Conservation (phyloP, 2,329 filamentous ascomycete genomes). For the Trichophyton simii region DNA sequence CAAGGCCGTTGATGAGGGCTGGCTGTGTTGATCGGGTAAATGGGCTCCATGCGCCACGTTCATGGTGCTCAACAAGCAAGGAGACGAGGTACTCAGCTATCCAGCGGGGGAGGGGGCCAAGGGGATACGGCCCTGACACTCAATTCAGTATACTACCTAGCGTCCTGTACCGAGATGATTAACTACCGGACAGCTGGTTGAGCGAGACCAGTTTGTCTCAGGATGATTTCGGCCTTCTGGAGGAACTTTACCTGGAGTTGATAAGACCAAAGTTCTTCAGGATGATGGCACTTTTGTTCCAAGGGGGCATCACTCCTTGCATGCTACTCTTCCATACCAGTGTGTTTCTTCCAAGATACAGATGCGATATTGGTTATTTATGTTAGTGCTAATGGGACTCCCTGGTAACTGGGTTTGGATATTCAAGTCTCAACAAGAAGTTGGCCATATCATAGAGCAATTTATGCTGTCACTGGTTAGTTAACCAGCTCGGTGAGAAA, state of each 20-base stretch:
- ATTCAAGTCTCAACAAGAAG: background rate
- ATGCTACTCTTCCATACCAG: constrained; percentile 44
- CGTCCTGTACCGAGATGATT: constrained; percentile 40
- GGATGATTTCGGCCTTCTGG: constrained; percentile 30
- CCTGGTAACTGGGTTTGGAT: background rate
- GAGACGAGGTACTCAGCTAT: constrained; percentile 38
- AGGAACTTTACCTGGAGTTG: constrained; percentile 34
- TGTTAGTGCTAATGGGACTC: no score
- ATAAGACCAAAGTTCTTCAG: constrained; percentile 30
- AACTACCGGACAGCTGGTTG: constrained; percentile 30
- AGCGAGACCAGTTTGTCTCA: constrained; percentile 33
- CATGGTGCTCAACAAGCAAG: constrained; percentile 37
- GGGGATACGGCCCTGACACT: constrained; percentile 42
- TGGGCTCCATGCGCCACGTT: constrained; percentile 36
- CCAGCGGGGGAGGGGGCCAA: constrained; percentile 35
- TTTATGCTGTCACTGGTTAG: constrained; percentile 38
- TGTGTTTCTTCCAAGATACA: constrained; percentile 7
- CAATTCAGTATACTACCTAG: constrained; percentile 49
- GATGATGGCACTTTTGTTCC: constrained; percentile 24
- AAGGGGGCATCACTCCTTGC: constrained; percentile 45
- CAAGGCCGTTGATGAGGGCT: constrained; percentile 9
- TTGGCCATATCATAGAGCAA: constrained; percentile 44
- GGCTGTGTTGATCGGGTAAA: constrained; percentile 23
- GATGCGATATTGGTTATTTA: background rate
- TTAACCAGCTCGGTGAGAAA: constrained; percentile 50